phyloP scores from a whole-genome alignment of 331 rosid genomes.

The Acacia pycnantha region DNA sequence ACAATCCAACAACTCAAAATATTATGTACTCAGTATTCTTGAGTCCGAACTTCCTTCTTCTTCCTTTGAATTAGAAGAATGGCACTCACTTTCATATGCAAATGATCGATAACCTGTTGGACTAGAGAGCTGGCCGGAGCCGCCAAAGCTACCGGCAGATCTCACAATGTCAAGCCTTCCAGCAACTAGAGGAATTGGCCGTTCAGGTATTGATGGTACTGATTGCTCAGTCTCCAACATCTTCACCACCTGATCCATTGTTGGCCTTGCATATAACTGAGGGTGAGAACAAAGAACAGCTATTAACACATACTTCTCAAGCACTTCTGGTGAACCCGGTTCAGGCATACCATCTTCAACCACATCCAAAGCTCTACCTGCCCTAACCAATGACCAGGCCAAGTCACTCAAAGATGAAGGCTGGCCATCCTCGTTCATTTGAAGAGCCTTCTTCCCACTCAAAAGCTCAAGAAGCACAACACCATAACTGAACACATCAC shows the following conservation, averaged over 20 bases:
- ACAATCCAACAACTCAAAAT: conserved; percentile 30
- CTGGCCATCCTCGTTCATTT: conserved; percentile 44
- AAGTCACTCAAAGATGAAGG: conserved; percentile 72
- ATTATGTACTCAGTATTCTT: conserved; percentile 26
- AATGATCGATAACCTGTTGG: conserved; percentile 61
- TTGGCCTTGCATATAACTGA: conserved; percentile 87
- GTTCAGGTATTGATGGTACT: conserved; percentile 69
- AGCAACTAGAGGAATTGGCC: conserved; percentile 78
- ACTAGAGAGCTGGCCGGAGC: conserved; percentile 60
- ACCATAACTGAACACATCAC: conserved; percentile 88
- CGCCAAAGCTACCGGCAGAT: conserved; percentile 50
- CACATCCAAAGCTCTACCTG: conserved; percentile 69
- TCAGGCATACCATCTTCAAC: conserved; percentile 76
- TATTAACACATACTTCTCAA: conserved; percentile 82
- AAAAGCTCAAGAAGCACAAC: conserved; percentile 90
- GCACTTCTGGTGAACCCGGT: conserved; percentile 52
- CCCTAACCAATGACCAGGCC: conserved; percentile 87
- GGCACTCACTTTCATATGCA: conserved; percentile 34
- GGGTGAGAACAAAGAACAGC: conserved; percentile 94
- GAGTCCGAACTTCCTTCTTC: conserved; percentile 42
- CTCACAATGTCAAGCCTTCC: conserved; percentile 70
- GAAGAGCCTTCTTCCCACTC: conserved; percentile 91
- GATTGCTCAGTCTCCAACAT: conserved; percentile 82
- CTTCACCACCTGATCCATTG: conserved; percentile 96
- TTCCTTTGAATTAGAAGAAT: conserved; percentile 29